These are phyloP conservation scores for Colletotrichum paranaense DNA, from an alignment of 2,329 filamentous ascomycete genomes.

Conservation along the genomic window DNA sequence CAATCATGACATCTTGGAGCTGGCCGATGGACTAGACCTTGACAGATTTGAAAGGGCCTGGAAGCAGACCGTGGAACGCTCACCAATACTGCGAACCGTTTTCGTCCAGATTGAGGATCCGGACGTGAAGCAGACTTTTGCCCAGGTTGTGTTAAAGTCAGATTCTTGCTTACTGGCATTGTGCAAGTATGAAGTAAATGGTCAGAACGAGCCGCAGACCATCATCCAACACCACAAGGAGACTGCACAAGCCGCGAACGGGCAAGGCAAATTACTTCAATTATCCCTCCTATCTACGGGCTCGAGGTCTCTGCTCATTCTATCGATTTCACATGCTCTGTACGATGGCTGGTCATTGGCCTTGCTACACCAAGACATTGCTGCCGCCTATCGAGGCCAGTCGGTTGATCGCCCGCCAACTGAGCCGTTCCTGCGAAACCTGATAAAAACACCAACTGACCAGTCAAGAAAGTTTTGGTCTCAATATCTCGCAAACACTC, in stretches of 20 bases:
- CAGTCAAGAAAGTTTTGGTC: conserved; percentile 73
- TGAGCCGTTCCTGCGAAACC: conserved; percentile 64
- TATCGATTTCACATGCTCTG: conserved; percentile 87
- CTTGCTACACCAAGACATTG: conserved; percentile 78
- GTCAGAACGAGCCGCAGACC: conserved; percentile 46
- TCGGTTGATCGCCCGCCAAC: conserved; percentile 58
- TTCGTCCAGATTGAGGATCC: conserved; percentile 77
- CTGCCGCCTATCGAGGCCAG: conserved; percentile 67
- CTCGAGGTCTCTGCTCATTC: conserved; percentile 56
- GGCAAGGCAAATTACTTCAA: conserved; percentile 57
- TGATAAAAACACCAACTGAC: conserved; percentile 55
- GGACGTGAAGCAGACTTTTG: conserved; percentile 60
- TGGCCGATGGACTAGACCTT: conserved; percentile 67
- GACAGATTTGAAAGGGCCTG: conserved; percentile 70
- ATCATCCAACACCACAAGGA: conserved; percentile 51
- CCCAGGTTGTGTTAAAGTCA: conserved; percentile 56
- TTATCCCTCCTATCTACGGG: conserved; percentile 53
- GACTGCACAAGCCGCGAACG: conserved; percentile 50
- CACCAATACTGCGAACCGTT: conserved; percentile 79
- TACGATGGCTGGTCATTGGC: conserved; percentile 90
- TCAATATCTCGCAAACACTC: conserved; percentile 68
- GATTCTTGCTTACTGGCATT: conserved; percentile 34
- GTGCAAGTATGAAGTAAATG: conserved; percentile 39
- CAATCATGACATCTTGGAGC: conserved; percentile 81
- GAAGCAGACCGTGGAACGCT: conserved; percentile 65